A percentile compares a stretch with the other conserved stretches of the same genome.
These are phyloP conservation scores for Kazachstania martiniae DNA, from an alignment of 805 yeast genomes.

Conservation along the genomic window DNA sequence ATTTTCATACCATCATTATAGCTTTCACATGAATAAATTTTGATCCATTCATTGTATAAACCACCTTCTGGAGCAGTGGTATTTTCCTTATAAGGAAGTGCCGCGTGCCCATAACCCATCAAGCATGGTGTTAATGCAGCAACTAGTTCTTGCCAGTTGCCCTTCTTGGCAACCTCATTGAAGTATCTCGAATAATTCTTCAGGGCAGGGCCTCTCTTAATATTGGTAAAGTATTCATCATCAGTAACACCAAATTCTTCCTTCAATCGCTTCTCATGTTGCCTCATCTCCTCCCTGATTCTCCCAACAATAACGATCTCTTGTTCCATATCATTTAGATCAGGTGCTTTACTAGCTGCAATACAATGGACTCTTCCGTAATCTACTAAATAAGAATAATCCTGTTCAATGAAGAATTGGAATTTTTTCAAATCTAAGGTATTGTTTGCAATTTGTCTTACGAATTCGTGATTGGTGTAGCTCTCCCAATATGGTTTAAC, in stretches of 20 bases:
- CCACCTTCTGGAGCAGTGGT: conserved; percentile 19
- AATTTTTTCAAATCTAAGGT: conserved; percentile 40
- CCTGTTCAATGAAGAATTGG: conserved; percentile 43
- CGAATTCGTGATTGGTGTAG: conserved; percentile 55
- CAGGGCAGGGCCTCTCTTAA: conserved; percentile 47
- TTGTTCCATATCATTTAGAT: conserved; percentile 37
- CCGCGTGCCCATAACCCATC: conserved; percentile 59
- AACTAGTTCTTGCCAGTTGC: conserved; percentile 54
- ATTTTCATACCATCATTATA: conserved; percentile 40
- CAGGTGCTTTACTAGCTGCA: conserved; percentile 54
- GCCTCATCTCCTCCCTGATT: conserved; percentile 43
- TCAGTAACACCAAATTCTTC: conserved; percentile 29
- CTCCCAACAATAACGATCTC: conserved; percentile 41
- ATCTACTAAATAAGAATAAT: conserved; percentile 56
- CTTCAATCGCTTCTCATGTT: conserved; percentile 42
- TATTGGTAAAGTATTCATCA: conserved; percentile 34
- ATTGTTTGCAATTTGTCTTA: conserved; percentile 41
- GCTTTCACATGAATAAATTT: conserved; percentile 50
- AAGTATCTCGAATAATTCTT: conserved; percentile 51
- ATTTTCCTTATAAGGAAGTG: conserved; percentile 26
- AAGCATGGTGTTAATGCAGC: conserved; percentile 68
- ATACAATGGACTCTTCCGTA: conserved; percentile 57
- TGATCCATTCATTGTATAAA: conserved; percentile 42
- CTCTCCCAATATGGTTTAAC: conserved; percentile 45
- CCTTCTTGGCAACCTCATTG: conserved; percentile 38